Evolutionary conservation across 192 early-diverging fungal species (phyloP), one percentile per base, ranked within the genome.

Genomic region (Umbelopsis sp.): DNA sequence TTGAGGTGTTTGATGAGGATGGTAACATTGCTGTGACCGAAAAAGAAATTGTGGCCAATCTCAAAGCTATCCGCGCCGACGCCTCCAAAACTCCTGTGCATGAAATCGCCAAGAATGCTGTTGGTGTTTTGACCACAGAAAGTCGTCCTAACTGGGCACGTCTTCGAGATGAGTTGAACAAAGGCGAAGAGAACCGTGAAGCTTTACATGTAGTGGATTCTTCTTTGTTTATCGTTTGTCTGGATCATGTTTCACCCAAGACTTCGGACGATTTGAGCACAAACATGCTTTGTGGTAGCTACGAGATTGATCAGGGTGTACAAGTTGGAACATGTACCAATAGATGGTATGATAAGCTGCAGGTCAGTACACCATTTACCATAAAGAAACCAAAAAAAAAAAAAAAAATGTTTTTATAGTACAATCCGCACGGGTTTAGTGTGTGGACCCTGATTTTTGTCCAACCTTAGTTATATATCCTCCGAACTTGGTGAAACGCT

Each of bases 331-430:
- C 82, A 33, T 84, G 82, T 70, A 76, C 82, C 79, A 95, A 95
- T 75, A 80, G 94, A 25, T 95, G 94, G 94, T 93, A 92, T 70
- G 94, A 95, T 78, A 95, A 93, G 76, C 73, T 84, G 35, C 82
- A 84, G 64, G 76, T 41, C 37, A 41, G 37, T 41, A 41, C 37
- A 41, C 37, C 37, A 41, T 41, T 41, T 41, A 6, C 37, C 37
- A 46, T 64, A 49, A 71, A 9, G 12, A 68, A 70, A 16, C 27
- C 1, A 46, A 20, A n/a, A 65, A 25, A 21, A 21, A 37, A n/a
- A n/a, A n/a, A n/a, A n/a, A n/a, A n/a, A n/a, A n/a, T n/a, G n/a
- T 65, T 20, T 25, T 44, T 30, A 37, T 65, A 20, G n/a, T 44
- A 33, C n/a, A 44, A 33, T 21, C 20, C 41, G 8, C 50, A 22